phyloP scores from a whole-genome alignment of 495 filamentous ascomycete genomes.

The Neohortaea acidophila region DNA sequence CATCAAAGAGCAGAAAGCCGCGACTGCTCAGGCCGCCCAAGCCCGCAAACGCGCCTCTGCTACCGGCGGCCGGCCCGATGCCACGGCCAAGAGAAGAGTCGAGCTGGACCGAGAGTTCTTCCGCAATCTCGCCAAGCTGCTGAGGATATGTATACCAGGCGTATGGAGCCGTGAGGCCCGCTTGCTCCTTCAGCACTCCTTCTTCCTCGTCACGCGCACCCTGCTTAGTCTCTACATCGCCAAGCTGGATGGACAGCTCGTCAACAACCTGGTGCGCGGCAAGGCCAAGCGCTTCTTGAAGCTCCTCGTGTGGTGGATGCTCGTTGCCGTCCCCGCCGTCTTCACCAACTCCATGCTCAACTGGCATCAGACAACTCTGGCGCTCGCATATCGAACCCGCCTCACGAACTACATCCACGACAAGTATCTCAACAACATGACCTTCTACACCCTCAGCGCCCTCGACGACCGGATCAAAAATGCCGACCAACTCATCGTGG shows the following conservation, averaged over 20 bases:
- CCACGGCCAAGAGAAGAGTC: constrained; percentile 49
- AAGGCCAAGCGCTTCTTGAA: constrained; percentile 81
- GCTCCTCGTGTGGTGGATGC: constrained; percentile 95
- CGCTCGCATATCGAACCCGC: constrained; percentile 79
- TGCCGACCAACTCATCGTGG: constrained; percentile 90
- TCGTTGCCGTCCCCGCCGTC: constrained; percentile 89
- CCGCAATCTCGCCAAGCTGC: constrained; percentile 58
- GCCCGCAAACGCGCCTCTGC: constrained; percentile 37
- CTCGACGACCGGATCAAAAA: constrained; percentile 97
- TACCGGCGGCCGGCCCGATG: constrained; percentile 35
- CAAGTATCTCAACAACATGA: constrained; percentile 87
- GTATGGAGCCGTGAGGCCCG: constrained; percentile 78
- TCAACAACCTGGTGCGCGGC: constrained; percentile 79
- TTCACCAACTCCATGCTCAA: constrained; percentile 99
- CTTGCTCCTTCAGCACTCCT: constrained; percentile 67
- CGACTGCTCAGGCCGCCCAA: constrained; percentile 55
- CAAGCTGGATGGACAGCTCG: constrained; percentile 82
- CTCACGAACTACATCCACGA: constrained; percentile 86
- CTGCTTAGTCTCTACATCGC: constrained; percentile 90
- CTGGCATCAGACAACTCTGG: constrained; percentile 90
- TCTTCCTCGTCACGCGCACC: constrained; percentile 70
- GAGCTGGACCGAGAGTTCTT: constrained; percentile 95
- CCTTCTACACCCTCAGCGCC: constrained; percentile 90
- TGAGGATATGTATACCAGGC: constrained; percentile 79
- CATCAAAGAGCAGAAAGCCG: constrained; percentile 81